Evolutionary conservation across 306 rosid species (phyloP).

Genomic region (Pachyrhizus erosus): DNA sequence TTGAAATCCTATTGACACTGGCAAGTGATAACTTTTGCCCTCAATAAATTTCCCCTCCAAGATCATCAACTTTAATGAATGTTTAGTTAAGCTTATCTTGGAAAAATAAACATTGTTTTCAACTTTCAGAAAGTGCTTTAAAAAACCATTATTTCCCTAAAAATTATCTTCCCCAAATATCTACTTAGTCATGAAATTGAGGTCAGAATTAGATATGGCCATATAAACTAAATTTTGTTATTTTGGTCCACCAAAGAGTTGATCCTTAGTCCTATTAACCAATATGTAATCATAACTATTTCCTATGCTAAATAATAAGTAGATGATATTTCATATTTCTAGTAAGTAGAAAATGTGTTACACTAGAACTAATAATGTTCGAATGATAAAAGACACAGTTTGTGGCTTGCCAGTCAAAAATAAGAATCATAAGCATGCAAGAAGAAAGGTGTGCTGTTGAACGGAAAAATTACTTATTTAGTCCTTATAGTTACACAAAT

Average conservation of each 20-base stretch:
- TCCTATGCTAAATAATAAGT: background rate
- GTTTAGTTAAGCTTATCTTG: background rate
- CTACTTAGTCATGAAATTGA: background rate
- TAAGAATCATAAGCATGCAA: conserved; percentile 7
- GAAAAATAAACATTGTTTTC: background rate
- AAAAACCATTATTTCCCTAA: background rate
- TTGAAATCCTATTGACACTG: conserved; percentile 22
- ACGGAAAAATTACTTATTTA: no score
- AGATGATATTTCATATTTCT: background rate
- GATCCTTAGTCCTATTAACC: conserved; percentile 12
- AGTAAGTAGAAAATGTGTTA: background rate
- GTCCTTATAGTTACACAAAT: no score
- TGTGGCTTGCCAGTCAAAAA: conserved; percentile 26
- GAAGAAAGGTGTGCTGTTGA: background rate
- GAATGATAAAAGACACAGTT: background rate
- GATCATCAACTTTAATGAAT: conserved; percentile 2
- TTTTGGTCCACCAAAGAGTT: background rate
- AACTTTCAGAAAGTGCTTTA: background rate
- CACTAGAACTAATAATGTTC: conserved; percentile 8
- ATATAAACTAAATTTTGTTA: background rate
- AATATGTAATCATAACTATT: conserved; percentile 9
- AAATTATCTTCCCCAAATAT: background rate
- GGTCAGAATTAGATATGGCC: conserved; percentile 17
- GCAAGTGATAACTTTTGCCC: conserved; percentile 1
- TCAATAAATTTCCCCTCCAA: conserved; percentile 5